Evolutionary conservation across 2,329 filamentous ascomycete genomes (phyloP), one percentile per base, ranked within the genome.

Genomic region (Beauveria sp.): DNA sequence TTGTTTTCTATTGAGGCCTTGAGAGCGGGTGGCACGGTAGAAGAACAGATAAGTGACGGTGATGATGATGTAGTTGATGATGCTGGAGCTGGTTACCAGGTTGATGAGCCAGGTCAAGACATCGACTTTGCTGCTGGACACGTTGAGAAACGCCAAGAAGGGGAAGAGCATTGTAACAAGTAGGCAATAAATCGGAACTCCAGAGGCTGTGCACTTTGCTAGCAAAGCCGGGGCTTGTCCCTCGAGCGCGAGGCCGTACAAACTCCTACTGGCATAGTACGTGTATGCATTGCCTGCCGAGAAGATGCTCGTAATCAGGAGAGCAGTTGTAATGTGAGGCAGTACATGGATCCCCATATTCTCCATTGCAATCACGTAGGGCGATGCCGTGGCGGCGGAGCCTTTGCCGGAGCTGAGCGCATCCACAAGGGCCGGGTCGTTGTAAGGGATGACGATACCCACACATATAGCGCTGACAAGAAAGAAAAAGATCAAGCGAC

Each of bases 401-500:
- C 67, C 63, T 8, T 63, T 65, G 10, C 80, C 64, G 4, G 22
- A 20, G 5, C 59, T 62, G 62, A 85, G 82, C 1, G 82, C 83
- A 3, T n/a, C 75, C 61, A 91, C 75, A 14, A 77, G 78, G 0
- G 75, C 66, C 66, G 89, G 85, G 62, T 89, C 82, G 69, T 84
- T 85, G 3, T 88, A 79, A 54, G 90, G 79, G 53, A 89, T 72
- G 54, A 89, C 86, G 28, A 30, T 30, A 3, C 28, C 9, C 28
- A 30, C 28, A 10, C 28, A 30, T 30, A 12, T 10, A 10, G 28
- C 28, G n/a, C 85, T 86, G 24, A 88, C 81, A 22, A 90, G 79
- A 72, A 90, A 91, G 73, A 91, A 91, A 12, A 84, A 72, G 2
- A 84, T 86, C 53, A 91, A 80, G 51, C 89, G 84, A 70, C 85